Evolutionary conservation across 441 rosid species (phyloP).

Genomic region (Populus hybrid): DNA sequence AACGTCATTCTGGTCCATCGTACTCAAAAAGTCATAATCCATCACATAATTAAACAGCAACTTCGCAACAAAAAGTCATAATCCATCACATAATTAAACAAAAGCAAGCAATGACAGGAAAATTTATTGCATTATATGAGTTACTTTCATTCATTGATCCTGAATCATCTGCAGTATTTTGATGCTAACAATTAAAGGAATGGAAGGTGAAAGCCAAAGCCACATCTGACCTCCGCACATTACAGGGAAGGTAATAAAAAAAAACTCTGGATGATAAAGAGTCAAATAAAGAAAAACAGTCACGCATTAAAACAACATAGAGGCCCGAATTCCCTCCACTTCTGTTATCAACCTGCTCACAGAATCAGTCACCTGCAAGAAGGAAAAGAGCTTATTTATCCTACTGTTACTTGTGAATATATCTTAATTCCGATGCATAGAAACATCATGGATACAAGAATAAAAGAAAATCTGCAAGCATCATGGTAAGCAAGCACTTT

Average conservation of each 20-base stretch:
- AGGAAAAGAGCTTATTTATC: neutral
- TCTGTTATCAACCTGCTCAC: neutral
- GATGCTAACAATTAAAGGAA: neutral
- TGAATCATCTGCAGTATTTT: neutral
- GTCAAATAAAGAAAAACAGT: neutral
- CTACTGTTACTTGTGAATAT: neutral
- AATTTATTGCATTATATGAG: neutral
- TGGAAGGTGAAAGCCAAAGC: neutral
- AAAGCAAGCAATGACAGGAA: neutral
- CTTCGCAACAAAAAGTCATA: no score
- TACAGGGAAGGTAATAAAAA: neutral
- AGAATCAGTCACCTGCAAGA: neutral
- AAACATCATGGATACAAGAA: neutral
- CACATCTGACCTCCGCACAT: neutral
- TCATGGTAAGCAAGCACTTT: neutral
- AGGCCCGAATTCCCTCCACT: neutral
- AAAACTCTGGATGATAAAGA: neutral
- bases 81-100: neutral
- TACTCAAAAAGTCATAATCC: no score
- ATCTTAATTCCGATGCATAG: neutral
- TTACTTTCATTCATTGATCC: neutral
- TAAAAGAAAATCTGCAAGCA: neutral
- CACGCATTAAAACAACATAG: neutral
- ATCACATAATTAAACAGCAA: no score
- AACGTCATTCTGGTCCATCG: no score